Base-by-base conservation (phyloP, 2,329 filamentous ascomycete genomes). In the Knufia fluminis region DNA sequence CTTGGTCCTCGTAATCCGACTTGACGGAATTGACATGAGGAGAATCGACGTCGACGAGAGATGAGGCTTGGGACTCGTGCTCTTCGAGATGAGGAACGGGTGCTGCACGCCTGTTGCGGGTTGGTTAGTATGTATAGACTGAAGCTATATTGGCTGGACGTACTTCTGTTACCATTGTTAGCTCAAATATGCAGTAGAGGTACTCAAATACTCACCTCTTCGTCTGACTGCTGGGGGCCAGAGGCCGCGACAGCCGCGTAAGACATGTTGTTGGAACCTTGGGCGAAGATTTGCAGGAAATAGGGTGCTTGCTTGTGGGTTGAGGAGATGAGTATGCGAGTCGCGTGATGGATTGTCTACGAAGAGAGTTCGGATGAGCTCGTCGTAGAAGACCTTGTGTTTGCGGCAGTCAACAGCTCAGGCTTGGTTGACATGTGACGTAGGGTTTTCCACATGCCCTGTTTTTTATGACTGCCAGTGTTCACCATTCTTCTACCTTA, bases 201-300 rank as follows among this genome's bases (percentile, higher is more conserved):
- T 40, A 24, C 16, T 8, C 44, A 20, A 26, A 24, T 26, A 62
- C 66, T 61, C 61, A 73, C 71, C 52, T 74, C 70, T 63, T 71
- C 65, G 7, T 70, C 64, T 42, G 67, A 62, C 59, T 74, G 71
- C 58, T 70, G 69, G 6, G 70, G 64, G 38, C 70, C 70, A 55
- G 67, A 69, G 40, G 70, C 67, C 48, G 70, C 71, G 60, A 67
- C 68, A 58, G 70, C 65, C 55, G 71, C 71, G 62, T 74, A 74
- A 53, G 69, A 73, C 71, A 73, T 74, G 48, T 44, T 64, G 52
- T 36, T 38, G 20, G 48, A 43, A 24, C 20, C 10, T 14, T 10
- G 35, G 49, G 32, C 39, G 24, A 9, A 26, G 14, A 16, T n/a
- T 4, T 16, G n/a, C 4, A 38, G 17, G n/a, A 38, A 20, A 16